Percentiles rank a stretch among this genome's conserved stretches.
Evolutionary conservation across 257 asterid genomes (phyloP).

Genomic region (Petrea volubilis): DNA sequence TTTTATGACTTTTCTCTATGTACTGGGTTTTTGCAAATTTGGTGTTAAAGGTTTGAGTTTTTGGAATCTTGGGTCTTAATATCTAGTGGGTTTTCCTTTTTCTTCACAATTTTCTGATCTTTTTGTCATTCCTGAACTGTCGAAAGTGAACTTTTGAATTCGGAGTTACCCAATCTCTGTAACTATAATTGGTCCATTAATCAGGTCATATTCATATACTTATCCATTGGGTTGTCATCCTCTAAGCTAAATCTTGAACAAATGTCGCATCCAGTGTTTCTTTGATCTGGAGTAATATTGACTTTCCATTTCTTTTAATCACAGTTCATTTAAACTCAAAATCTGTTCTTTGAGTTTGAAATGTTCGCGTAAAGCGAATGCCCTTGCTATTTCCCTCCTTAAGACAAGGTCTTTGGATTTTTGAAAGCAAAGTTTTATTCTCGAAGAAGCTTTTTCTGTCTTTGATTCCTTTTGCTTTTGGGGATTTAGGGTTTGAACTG

Average conservation of each 20-base stretch:
- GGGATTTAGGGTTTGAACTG: slow-evolving; percentile 45
- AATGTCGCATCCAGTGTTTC: slow-evolving; percentile 50
- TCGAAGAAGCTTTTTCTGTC: slow-evolving; percentile 50
- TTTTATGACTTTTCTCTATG: slow-evolving; percentile 1
- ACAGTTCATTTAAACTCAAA: slow-evolving; percentile 25
- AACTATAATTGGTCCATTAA: not conserved
- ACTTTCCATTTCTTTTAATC: slow-evolving; percentile 22
- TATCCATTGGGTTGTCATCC: slow-evolving; percentile 4
- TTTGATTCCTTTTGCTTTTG: slow-evolving; percentile 71
- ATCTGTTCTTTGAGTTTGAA: slow-evolving; percentile 48
- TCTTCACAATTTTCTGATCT: not conserved
- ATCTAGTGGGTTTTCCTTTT: slow-evolving; percentile 9
- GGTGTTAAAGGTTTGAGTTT: slow-evolving; percentile 35
- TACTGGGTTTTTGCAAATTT: slow-evolving; percentile 10
- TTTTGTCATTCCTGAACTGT: slow-evolving; percentile 2
- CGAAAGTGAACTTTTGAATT: not conserved
- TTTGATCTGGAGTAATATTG: slow-evolving; percentile 43
- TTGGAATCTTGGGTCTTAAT: slow-evolving; percentile 33
- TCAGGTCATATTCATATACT: not conserved
- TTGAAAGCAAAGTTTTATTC: slow-evolving; percentile 75
- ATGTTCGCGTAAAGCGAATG: slow-evolving; percentile 42
- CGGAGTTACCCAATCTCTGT: slow-evolving; percentile 8
- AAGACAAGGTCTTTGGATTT: slow-evolving; percentile 47
- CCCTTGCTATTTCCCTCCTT: slow-evolving; percentile 54
- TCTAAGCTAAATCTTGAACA: slow-evolving; percentile 22